Base-by-base conservation (phyloP, 257 asterid species). In the Nicotiana obtusifolia region DNA sequence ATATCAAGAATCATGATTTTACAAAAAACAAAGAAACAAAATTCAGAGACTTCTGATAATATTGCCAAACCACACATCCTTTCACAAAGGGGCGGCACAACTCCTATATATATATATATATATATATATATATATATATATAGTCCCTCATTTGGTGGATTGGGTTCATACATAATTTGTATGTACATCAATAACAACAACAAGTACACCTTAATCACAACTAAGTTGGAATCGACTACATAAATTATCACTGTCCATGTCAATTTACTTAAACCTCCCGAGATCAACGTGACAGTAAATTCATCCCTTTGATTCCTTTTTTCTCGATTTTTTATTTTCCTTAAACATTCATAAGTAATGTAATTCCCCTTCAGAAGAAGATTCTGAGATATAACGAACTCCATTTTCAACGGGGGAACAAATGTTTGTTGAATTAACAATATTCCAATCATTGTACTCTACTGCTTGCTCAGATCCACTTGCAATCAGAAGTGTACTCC, bases 341-440 rank as follows among this genome's bases (percentile, higher is more conserved):
- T 37, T 10, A 2, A 33, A 64, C 17, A 56, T 14, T 19, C 5
- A 22, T 16, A 5, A 28, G 37, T 62, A 78, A 67, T 19, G 81
- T 15, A 83, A 41, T 65, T 80, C 86, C 4, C 77, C 82, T 16
- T 81, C 87, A 0, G 87, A 76, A 41, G 89, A 84, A 30, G 87
- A 87, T 24, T 82, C 83, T 1, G 85, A 73, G 67, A 81, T 60
- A 64, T 79, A 47, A 64, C 13, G 82, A 3, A 81, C 81, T 47
- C 76, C 66, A 57, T 17, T 77, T 13, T 60, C 53, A 20, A 17
- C 10, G 3, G 87, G 82, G 16, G 33, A 73, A 80, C 75, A 57
- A 1, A 84, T 57, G 37, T 84, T 41, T 33, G 57, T 20, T 4
- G 77, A 41, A 16, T 80, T 73, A 10, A 57, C 44, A 8, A 19